Base-by-base conservation (phyloP, 768 basidiomycete species). In the Lactarius evosmus region DNA sequence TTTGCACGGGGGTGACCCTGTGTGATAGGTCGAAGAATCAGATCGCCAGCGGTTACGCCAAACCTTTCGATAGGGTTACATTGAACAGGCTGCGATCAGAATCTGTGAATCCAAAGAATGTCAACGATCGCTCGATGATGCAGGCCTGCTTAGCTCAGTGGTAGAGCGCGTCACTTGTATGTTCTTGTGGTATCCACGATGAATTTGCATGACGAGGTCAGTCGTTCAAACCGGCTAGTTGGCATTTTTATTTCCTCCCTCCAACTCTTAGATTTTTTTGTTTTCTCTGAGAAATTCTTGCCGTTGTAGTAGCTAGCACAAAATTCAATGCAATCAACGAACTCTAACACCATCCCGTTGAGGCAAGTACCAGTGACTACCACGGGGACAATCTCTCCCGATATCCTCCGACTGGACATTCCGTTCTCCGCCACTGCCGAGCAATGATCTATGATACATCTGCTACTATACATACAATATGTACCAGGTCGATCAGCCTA, bases 131-230 rank as follows among this genome's bases (percentile, higher is more conserved):
- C n/a, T n/a, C 7, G 19, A 53, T 19, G 8, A 9, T 0, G 4
- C 22, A 11, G 6, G 65, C 70, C 70, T 71, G 65, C 67, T 69
- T 71, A 71, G 70, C 70, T 71, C 70, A 70, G 70, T 71, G 70
- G 70, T 71, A 71, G 70, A 71, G 70, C 70, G 70, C 70, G 70
- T 69, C 70, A 71, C 70, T 71, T 64, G 66, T 67, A 67, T 4
- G 4, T 44, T 38, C 33, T 56, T 34, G 56, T 30, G 51, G 7
- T 3, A 7, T 3, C 4, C 19, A 12, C 54, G 1, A 51, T 52
- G 55, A 4, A 30, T 22, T 2, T 52, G 32, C 64, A 65, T 65
- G 64, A 65, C 64, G 64, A 65, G 64, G 64, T 65, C 64, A 65
- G 64, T 65, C 64, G 64, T 65, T 65, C 64, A 65, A 65, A 65